phyloP scores from a whole-genome alignment of 768 basidiomycete genomes.

The Austroboletus eburneus region DNA sequence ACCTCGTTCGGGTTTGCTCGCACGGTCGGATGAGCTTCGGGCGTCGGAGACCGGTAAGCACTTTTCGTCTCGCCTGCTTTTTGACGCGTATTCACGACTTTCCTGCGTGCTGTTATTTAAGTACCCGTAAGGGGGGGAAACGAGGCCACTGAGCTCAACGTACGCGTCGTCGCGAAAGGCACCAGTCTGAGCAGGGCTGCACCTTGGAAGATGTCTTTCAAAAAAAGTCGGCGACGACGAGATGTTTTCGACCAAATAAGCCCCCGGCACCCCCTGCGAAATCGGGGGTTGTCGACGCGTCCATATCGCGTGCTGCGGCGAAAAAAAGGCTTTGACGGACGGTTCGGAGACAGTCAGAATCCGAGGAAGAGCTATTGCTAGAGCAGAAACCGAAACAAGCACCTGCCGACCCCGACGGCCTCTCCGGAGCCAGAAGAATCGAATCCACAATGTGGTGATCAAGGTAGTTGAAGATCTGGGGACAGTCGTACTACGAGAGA shows the following conservation, averaged over 20 bases:
- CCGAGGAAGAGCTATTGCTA: conserved; percentile 31
- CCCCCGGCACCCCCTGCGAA: conserved; percentile 8
- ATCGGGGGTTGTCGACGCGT: conserved; percentile 3
- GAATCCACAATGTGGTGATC: conserved; percentile 64
- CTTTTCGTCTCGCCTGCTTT: neutral
- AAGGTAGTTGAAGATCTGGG: conserved; percentile 84
- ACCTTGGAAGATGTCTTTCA: conserved; percentile 60
- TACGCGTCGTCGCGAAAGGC: conserved; percentile 79
- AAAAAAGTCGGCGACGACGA: conserved; percentile 26
- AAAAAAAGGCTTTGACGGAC: conserved; percentile 18
- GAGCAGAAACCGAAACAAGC: conserved; percentile 8
- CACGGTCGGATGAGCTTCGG: conserved; percentile 56
- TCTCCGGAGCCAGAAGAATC: conserved; percentile 42
- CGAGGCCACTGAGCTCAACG: conserved; percentile 69
- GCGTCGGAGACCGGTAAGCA: conserved; percentile 54
- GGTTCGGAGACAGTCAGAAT: conserved; percentile 58
- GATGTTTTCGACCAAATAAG: conserved; percentile 43
- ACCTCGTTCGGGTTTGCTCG: conserved; percentile 64
- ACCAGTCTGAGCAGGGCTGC: conserved; percentile 68
- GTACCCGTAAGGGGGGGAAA: conserved; percentile 45
- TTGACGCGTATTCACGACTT: too few relatives aligned
- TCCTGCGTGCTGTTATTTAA: conserved; percentile 1
- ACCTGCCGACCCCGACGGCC: conserved; percentile 50
- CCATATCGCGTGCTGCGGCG: conserved; percentile 4
- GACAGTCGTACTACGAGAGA: conserved; percentile 64